A percentile compares a stretch with the other conserved stretches of the same genome.
These are phyloP conservation scores for Kwoniella dejecticola DNA, from an alignment of 768 basidiomycete genomes.

Conservation along the genomic window DNA sequence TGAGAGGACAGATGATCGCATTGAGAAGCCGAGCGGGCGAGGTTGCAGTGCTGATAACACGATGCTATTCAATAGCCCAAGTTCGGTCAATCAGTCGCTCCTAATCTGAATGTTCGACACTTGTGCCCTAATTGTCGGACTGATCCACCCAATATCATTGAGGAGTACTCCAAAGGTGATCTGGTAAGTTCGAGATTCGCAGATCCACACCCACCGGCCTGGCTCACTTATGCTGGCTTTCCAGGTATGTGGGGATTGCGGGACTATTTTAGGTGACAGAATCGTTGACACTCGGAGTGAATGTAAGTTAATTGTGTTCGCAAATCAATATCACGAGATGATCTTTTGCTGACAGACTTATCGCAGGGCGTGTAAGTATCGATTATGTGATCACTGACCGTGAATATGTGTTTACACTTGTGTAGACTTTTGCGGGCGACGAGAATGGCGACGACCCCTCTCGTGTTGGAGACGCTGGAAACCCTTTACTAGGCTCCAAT, in stretches of 20 bases:
- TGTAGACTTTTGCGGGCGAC: conserved; percentile 96
- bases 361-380: conserved; percentile 42
- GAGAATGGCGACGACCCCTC: conserved; percentile 99
- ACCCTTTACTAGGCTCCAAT: conserved; percentile 92
- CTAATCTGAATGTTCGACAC: conserved; percentile 53
- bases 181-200: conserved; percentile 74
- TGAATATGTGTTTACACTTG: conserved; percentile 5
- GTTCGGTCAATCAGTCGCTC: conserved; percentile 47
- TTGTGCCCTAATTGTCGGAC: conserved; percentile 95
- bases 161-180: conserved; percentile 97
- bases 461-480: conserved; percentile 95
- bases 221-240: background rate
- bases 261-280: conserved; percentile 90
- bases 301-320: conserved; percentile 60
- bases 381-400: background rate
- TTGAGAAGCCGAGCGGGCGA: too few species aligned
- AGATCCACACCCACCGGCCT: conserved; percentile 36
- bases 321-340: background rate
- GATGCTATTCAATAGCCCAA: conserved; percentile 32
- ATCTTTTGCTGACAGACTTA: background rate
- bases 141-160: conserved; percentile 89
- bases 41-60: background rate
- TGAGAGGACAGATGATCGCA: too few species aligned
- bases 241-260: conserved; percentile 56
- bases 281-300: conserved; percentile 97